Evolutionary conservation across 202 grass and related monocot genomes (phyloP), one percentile per base, ranked within the genome.

Genomic region (Setaria italica): DNA sequence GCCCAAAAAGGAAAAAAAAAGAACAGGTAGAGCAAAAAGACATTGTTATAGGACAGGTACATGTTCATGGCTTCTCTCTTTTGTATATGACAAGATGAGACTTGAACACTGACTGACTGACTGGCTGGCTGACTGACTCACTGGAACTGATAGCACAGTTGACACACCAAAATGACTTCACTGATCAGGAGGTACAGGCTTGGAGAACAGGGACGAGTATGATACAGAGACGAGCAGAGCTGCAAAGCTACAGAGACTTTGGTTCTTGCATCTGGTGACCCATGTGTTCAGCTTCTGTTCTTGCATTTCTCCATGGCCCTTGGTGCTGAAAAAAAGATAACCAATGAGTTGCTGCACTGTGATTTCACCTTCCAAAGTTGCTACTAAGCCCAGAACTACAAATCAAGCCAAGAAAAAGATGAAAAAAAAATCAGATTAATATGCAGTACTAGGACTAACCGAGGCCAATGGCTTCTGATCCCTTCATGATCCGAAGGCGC

Each of bases 241-340:
- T 80, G 77, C 78, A 76, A 59, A 62, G 41, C 62, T 83, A 70
- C 74, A 67, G 60, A 50, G 79, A 68, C 54, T 57, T 57, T 62
- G 82, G 41, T 66, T 62, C 53, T 76, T 75, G 82, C 82, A 73
- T 82, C 48, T 33, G 57, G 50, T 75, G 19, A 37, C 34, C 58
- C 74, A 42, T 58, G 34, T 84, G 43, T 79, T 97, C 77, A 97
- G 82, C 88, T 90, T 79, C 85, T 89, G 86, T 87, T 97, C 90
- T 94, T 94, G 89, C 89, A 92, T 84, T 97, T 97, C 86, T 97
- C 94, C 91, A 90, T 92, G 68, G 94, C 87, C 85, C 90, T 97
- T 74, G 94, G 94, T 68, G 94, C 94, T 97, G 90, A 70, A 80
- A 88, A 39, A 30, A 63, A 41, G 19, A 39, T 11, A 66, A 2